Base-by-base conservation (phyloP, 2,329 filamentous ascomycete species). In the Nigrospora oryzae region DNA sequence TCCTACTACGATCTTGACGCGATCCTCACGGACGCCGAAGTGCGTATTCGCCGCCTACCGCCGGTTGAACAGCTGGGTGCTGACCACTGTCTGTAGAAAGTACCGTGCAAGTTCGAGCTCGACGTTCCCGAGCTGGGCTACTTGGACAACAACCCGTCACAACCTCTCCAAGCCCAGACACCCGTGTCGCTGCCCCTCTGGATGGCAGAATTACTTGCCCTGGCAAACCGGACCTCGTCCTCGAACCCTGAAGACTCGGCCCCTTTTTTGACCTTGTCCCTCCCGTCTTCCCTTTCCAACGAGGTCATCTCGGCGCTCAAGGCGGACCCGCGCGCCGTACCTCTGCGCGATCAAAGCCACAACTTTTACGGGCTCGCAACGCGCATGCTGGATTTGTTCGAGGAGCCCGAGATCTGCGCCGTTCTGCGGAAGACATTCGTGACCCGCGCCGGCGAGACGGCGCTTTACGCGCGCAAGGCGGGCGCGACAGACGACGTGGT, bases 31-130 rank as follows among this genome's bases (percentile, higher is more conserved):
- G 87, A 93, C 63, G 82, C 86, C 41, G 88, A 90, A 70, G 84
- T 84, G 71, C 40, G 14, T n/a, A 14, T 5, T 33, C 6, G 23
- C 14, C 13, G 28, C 11, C 4, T 35, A 11, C 44, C 34, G 11
- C 44, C 31, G n/a, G 42, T 15, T 11, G 41, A 41, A 44, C 48
- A 33, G 53, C 53, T 34, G 36, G 31, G 43, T 43, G 19, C 40
- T 52, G 32, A 52, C 36, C 35, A 12, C 38, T 14, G 28, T 40
- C n/a, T 23, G 31, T 55, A 95, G 83, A 97, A 96, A 86, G 80
- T 96, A 31, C 91, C 93, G 36, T 95, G 90, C 70, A 94, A 86
- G 42, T 96, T 97, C 67, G 86, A 95, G 60, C 79, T 96, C 58
- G 86, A 91, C 48, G 83, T 95, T 31, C 85, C 89, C 16, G 83